Conservation (phyloP, 116 monocot species). For the Papilionanthe hybrid region DNA sequence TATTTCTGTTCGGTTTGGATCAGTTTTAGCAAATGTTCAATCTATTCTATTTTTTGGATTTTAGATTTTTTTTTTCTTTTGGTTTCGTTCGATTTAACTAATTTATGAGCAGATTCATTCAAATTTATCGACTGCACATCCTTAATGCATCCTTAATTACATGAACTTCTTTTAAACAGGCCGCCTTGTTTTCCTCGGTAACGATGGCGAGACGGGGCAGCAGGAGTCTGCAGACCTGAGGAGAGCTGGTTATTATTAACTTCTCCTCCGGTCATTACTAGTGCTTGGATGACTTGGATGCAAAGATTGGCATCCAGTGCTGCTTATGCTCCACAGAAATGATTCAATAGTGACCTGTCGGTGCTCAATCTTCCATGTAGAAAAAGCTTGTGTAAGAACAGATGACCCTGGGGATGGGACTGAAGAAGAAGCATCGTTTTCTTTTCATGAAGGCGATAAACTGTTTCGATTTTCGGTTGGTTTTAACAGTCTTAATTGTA, state of each 20-base stretch:
- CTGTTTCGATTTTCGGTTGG: too few relatives aligned
- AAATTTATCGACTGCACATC: too few relatives aligned
- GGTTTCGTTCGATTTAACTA: too few relatives aligned
- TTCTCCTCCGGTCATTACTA: neutral
- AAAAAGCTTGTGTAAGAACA: neutral
- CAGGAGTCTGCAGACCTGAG: constrained; percentile 18
- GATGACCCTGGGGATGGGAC: neutral
- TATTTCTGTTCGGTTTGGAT: too few relatives aligned
- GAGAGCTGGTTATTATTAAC: constrained; percentile 38
- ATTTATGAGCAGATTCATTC: too few relatives aligned
- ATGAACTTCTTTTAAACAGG: constrained; percentile 16
- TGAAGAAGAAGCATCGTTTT: neutral
- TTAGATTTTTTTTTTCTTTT: too few relatives aligned
- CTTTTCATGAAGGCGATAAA: too few relatives aligned
- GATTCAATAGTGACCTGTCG: neutral
- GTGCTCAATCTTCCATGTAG: neutral
- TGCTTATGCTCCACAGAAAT: neutral
- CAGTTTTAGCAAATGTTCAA: too few relatives aligned
- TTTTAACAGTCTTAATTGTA: too few relatives aligned
- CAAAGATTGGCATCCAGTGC: neutral
- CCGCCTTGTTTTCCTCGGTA: constrained; percentile 42
- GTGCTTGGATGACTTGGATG: neutral
- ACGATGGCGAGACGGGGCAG: constrained; percentile 13
- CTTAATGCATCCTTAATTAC: too few relatives aligned
- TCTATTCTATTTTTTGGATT: too few relatives aligned